Evolutionary conservation across 1,284 basidiomycete species (phyloP).

Genomic region (Apiotrichum gracile): DNA sequence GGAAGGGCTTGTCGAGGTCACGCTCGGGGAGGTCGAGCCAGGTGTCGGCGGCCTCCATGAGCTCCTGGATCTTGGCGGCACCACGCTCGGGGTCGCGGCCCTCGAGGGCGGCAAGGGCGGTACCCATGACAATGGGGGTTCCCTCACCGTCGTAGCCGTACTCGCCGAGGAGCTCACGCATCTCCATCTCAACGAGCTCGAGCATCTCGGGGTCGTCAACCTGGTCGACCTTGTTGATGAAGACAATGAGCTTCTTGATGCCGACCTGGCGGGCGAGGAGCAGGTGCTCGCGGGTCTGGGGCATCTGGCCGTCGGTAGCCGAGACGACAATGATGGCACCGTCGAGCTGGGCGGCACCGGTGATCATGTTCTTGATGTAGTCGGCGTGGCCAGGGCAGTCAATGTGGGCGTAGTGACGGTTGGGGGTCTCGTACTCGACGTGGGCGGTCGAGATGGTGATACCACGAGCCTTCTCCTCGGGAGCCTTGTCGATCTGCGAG

Average conservation of each 20-base stretch:
- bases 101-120: conserved; percentile 91
- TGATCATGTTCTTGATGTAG: conserved; percentile 97
- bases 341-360: conserved; percentile 98
- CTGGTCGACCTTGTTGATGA: conserved; percentile 96
- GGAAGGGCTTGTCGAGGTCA: conserved; percentile 97
- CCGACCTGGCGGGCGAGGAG: conserved; percentile 97
- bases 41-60: conserved; percentile 81
- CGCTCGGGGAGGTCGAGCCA: conserved; percentile 95
- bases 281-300: conserved; percentile 97
- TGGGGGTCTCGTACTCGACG: conserved; percentile 93
- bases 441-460: conserved; percentile 88
- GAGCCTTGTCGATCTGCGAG: conserved; percentile 98
- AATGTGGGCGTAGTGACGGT: conserved; percentile 96
- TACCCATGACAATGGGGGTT: conserved; percentile 95
- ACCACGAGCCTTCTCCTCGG: conserved; percentile 98
- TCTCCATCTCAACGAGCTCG: conserved; percentile 99
- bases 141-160: conserved; percentile 96
- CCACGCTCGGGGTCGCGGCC: conserved; percentile 74
- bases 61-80: conserved; percentile 70
- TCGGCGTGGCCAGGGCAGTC: conserved; percentile 75
- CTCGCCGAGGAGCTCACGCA: conserved; percentile 89
- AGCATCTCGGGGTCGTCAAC: conserved; percentile 97
- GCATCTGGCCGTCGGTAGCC: conserved; percentile 99
- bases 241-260: conserved; percentile 96
- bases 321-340: conserved; percentile 97